A percentile compares a stretch with the other conserved stretches of the same genome.
These are phyloP conservation scores for Polysphondylium violaceum DNA, from an alignment of 78 protist species.

Conservation along the genomic window DNA sequence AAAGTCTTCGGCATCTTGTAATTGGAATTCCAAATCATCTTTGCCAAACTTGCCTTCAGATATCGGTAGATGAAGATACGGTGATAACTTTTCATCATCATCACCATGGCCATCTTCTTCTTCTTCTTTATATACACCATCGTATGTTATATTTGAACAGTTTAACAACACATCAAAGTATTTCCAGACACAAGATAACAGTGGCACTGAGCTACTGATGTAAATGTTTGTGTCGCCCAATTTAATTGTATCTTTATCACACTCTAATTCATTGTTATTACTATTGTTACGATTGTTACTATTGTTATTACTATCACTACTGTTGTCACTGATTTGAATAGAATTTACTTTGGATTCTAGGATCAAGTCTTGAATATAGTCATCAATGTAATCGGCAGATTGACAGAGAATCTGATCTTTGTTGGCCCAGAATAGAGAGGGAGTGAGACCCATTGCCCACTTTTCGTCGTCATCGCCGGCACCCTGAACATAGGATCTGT, in stretches of 20 bases:
- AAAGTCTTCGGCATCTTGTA: conserved; percentile 11
- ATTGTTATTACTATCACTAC: not conserved
- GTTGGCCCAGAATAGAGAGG: conserved; percentile 57
- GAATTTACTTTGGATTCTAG: conserved; percentile 4
- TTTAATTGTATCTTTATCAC: no score
- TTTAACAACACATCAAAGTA: conserved; percentile 35
- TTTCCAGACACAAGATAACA: conserved; percentile 10
- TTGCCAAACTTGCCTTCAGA: conserved; percentile 48
- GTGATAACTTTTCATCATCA: not conserved
- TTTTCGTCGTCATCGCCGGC: conserved; percentile 85
- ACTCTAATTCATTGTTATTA: not conserved
- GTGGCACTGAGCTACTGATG: not conserved
- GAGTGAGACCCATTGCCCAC: conserved; percentile 61
- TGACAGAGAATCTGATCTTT: conserved; percentile 16
- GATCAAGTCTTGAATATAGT: not conserved
- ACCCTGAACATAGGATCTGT: conserved; percentile 73
- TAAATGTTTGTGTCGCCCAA: not conserved
- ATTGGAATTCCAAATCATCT: conserved; percentile 7
- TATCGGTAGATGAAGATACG: conserved; percentile 28
- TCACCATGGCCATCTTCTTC: not conserved
- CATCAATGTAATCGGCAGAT: conserved; percentile 2
- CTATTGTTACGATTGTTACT: not conserved
- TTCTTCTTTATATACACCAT: not conserved
- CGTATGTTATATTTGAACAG: conserved; percentile 6
- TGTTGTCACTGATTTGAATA: not conserved